These are phyloP conservation scores for Synchytrium microbalum DNA, from an alignment of 371 early-diverging fungal genomes.

Conservation along the genomic window DNA sequence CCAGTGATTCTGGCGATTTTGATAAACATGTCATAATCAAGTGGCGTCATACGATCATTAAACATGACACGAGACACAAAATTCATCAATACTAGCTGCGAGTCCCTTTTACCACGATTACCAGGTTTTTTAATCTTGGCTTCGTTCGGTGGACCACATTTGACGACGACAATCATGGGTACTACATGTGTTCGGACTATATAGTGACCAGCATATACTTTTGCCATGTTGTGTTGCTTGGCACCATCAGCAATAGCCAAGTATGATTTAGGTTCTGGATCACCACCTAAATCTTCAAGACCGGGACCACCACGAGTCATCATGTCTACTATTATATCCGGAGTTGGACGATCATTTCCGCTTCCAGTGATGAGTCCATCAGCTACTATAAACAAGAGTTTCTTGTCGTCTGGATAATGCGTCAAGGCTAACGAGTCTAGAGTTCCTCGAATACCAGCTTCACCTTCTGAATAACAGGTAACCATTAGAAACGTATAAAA, in stretches of 20 bases:
- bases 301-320: conserved; percentile 35
- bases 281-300: conserved; percentile 40
- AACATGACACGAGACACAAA: conserved; percentile 89
- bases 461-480: conserved; percentile 92
- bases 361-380: conserved; percentile 46
- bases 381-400: conserved; percentile 41
- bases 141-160: conserved; percentile 70
- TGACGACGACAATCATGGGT: conserved; percentile 85
- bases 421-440: conserved; percentile 81
- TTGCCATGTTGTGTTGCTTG: conserved; percentile 89
- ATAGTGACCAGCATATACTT: conserved; percentile 83
- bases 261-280: conserved; percentile 38
- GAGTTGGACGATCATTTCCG: conserved; percentile 28
- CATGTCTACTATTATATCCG: conserved; percentile 36
- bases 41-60: conserved; percentile 83
- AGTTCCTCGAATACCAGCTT: conserved; percentile 81
- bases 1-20: conserved; percentile 60
- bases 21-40: conserved; percentile 90
- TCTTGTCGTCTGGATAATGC: conserved; percentile 79
- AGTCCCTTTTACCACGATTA: conserved; percentile 98
- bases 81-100: conserved; percentile 95
- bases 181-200: conserved; percentile 60
- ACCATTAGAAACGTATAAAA: conserved; percentile 77
- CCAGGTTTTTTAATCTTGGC: conserved; percentile 60
- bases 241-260: conserved; percentile 91